A percentile compares a stretch with the other conserved stretches of the same genome.
Conservation (phyloP, 768 basidiomycete species). For the Kwoniella sp. region DNA sequence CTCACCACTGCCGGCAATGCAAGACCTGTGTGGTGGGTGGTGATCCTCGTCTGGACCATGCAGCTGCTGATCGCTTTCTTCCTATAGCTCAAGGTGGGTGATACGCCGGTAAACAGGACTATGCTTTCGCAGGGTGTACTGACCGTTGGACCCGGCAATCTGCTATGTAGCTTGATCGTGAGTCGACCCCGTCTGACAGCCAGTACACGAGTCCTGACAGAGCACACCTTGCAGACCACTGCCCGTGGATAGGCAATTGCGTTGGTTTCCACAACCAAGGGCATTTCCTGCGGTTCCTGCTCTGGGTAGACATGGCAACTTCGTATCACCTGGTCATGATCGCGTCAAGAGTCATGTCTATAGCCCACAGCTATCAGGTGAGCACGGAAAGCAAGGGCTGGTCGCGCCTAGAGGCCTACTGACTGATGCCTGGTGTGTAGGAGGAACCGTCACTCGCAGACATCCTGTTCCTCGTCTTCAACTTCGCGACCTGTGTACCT, state of each 20-base stretch:
- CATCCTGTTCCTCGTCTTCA: slow-evolving; percentile 78
- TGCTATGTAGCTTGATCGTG: slow-evolving; percentile 19
- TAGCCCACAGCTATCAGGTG: slow-evolving; percentile 7
- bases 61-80: slow-evolving; percentile 36
- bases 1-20: slow-evolving; percentile 91
- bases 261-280: slow-evolving; percentile 89
- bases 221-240: slow-evolving; percentile 35
- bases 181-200: slow-evolving; percentile 4
- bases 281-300: slow-evolving; percentile 73
- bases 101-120: no score
- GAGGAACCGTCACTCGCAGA: slow-evolving; percentile 65
- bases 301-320: slow-evolving; percentile 87
- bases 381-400: no score
- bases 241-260: slow-evolving; percentile 50
- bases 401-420: no score
- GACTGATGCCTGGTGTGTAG: no score
- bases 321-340: slow-evolving; percentile 59
- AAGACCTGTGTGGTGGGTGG: slow-evolving; percentile 58
- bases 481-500: slow-evolving; percentile 77
- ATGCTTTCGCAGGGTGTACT: background rate
- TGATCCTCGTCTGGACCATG: background rate
- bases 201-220: background rate
- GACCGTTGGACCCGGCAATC: background rate
- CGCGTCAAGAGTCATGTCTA: slow-evolving; percentile 11
- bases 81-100: slow-evolving; percentile 83